Conservation (phyloP, 2,329 filamentous ascomycete species). For the Fusarium sp. region DNA sequence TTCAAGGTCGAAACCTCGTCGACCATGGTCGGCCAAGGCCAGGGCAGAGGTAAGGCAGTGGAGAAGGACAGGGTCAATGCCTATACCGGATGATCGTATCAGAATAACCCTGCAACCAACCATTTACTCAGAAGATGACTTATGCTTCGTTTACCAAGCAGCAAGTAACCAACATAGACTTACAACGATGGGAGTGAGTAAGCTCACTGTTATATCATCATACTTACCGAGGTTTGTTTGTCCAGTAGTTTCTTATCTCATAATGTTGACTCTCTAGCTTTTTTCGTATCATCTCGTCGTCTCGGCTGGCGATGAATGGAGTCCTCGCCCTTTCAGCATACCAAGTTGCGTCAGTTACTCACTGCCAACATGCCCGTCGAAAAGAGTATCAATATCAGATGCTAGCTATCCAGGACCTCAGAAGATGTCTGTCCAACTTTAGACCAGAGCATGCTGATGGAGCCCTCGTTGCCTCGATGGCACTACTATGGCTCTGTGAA, state of each 20-base stretch:
- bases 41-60: constrained; percentile 30
- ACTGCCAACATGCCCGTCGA: constrained; percentile 18
- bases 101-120: constrained; percentile 20
- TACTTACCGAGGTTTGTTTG: constrained; percentile 19
- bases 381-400: constrained; percentile 30
- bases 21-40: constrained; percentile 24
- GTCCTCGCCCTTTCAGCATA: constrained; percentile 21
- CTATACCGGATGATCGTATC: constrained; percentile 13
- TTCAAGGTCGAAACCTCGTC: not conserved
- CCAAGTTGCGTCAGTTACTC: constrained; percentile 17
- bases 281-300: constrained; percentile 15
- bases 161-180: constrained; percentile 21
- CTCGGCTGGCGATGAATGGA: constrained; percentile 22
- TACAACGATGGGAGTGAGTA: constrained; percentile 15
- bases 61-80: constrained; percentile 28
- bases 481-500: constrained; percentile 21
- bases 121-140: constrained; percentile 24
- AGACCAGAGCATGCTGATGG: constrained; percentile 13
- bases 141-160: constrained; percentile 26
- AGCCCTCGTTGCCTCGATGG: constrained; percentile 21
- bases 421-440: constrained; percentile 10
- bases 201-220: constrained; percentile 18
- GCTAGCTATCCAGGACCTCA: constrained; percentile 21
- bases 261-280: constrained; percentile 4
- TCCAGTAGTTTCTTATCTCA: not conserved